Evolutionary conservation across 2,329 filamentous ascomycete genomes (phyloP), one percentile per base, ranked within the genome.

Genomic region (Uncinocarpus reesii): DNA sequence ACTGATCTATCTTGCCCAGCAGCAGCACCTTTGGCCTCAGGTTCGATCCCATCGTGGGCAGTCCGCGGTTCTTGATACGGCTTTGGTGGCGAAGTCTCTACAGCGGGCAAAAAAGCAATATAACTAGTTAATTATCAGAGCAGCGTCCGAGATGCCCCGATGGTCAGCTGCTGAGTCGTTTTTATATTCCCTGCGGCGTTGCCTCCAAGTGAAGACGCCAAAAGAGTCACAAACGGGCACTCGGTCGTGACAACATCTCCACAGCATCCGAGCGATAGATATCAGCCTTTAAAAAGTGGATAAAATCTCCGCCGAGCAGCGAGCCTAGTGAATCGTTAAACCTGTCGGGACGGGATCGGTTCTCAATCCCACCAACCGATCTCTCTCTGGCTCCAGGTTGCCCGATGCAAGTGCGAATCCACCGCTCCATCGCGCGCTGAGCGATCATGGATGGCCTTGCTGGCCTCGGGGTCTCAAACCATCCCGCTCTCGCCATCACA

Each of bases 1-100:
- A 84, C 81, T 81, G 77, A 48, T 77, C 73, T 53, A 86, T 78
- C 31, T 70, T 59, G 41, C 82, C 81, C 13, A 86, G 67, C 35
- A 81, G 71, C 6, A 85, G 71, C 42, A 81, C 74, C 58, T 79
- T 81, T 32, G 76, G 73, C 57, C 72, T 78, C 20, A 58, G 50
- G 41, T 53, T 54, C 45, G 52, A 55, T 42, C 52, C 48, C 52
- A 56, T 56, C 13, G 36, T 47, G 4, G 42, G 8, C 7, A 15
- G 8, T 24, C 21, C n/a, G 18, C 10, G 35, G 16, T 37, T 21
- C 11, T 38, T 38, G 18, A 15, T 23, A 13, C n/a, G n/a, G n/a
- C n/a, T n/a, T n/a, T n/a, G n/a, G n/a, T n/a, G n/a, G n/a, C n/a
- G n/a, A n/a, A n/a, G n/a, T 35, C 32, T 35, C 26, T 28, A 6